phyloP scores from a whole-genome alignment of 2,329 filamentous ascomycete species.

The Aureobasidium sp. region DNA sequence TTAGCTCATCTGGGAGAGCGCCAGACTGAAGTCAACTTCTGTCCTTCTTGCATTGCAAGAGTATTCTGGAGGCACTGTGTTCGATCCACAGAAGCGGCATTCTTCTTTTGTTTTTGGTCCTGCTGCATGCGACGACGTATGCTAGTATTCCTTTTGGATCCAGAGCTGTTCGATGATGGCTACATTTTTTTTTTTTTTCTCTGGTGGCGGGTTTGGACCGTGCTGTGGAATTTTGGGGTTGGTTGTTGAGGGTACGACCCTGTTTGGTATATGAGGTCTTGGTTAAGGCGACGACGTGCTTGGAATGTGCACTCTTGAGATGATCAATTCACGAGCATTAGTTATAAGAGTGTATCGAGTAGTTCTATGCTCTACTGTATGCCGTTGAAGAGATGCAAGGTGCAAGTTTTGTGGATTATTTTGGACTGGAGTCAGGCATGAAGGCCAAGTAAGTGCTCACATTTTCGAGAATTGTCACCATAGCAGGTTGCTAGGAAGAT shows the following conservation, averaged over 20 bases:
- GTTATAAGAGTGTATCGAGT: not conserved
- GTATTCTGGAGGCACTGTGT: slow-evolving; percentile 32
- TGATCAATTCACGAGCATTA: not conserved
- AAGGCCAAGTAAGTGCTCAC: too few relatives aligned
- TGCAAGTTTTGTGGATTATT: too few relatives aligned
- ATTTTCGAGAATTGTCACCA: too few relatives aligned
- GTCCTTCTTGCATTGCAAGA: slow-evolving; percentile 23
- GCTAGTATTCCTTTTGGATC: too few relatives aligned
- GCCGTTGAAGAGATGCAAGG: too few relatives aligned
- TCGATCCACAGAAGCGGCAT: slow-evolving; percentile 32
- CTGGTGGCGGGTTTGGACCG: not conserved
- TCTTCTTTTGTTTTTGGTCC: slow-evolving; percentile 3
- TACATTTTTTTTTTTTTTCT: not conserved
- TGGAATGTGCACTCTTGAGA: not conserved
- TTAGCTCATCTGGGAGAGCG: too few relatives aligned
- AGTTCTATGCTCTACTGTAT: not conserved
- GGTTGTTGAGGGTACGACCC: not conserved
- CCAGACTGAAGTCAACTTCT: too few relatives aligned
- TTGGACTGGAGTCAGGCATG: too few relatives aligned
- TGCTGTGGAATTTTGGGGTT: not conserved
- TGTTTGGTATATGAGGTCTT: not conserved
- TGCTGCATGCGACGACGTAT: not conserved
- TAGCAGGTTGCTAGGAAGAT: too few relatives aligned
- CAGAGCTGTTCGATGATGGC: not conserved
- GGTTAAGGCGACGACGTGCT: not conserved